Conservation (phyloP, 805 yeast species). For the Metschnikowia gruessii region DNA sequence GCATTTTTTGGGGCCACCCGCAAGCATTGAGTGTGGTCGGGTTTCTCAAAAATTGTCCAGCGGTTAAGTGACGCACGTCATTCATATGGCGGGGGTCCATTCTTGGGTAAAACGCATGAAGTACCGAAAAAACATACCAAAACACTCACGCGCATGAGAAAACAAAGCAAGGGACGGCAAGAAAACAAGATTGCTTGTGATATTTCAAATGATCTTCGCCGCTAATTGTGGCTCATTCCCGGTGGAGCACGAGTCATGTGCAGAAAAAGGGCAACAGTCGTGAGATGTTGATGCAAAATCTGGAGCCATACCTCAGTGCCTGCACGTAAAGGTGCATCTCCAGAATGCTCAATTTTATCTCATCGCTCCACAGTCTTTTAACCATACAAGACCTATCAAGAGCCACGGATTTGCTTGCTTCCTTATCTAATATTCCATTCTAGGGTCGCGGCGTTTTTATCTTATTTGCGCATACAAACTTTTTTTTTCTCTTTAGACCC, state of each 20-base stretch:
- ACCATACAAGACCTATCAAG: not conserved
- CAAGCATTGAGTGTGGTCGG: no score
- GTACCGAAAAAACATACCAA: no score
- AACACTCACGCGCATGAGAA: not conserved
- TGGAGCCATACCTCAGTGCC: conserved; percentile 6
- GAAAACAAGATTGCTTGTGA: not conserved
- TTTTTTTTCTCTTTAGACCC: not conserved
- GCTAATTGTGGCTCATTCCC: not conserved
- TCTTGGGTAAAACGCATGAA: no score
- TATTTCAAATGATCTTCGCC: no score
- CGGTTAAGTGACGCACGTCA: no score
- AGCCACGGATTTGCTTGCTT: not conserved
- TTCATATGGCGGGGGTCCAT: no score
- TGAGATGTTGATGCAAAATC: conserved; percentile 10
- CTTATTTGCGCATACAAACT: not conserved
- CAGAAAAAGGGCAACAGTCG: conserved; percentile 4
- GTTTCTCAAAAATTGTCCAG: no score
- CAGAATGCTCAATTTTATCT: conserved; percentile 13
- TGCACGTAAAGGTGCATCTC: conserved; percentile 8
- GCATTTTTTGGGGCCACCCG: no score
- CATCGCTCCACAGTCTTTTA: conserved; percentile 15
- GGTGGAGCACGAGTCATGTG: not conserved
- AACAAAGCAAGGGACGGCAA: not conserved
- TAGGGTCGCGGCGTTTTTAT: not conserved
- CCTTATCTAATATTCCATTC: not conserved